phyloP scores from a whole-genome alignment of 441 rosid species.

The Arabidopsis lyrata region DNA sequence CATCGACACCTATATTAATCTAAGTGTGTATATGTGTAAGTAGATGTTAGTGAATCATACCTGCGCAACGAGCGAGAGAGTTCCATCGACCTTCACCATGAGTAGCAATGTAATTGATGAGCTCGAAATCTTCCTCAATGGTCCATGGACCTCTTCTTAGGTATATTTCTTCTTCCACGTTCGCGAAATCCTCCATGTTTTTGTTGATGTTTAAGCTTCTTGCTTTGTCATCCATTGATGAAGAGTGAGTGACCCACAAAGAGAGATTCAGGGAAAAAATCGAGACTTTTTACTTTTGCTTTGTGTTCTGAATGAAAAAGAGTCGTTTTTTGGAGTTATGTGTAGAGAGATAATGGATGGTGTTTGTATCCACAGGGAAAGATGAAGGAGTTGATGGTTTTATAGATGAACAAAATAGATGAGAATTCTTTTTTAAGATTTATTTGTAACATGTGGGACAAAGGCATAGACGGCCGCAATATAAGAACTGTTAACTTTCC shows the following conservation, averaged over 20 bases:
- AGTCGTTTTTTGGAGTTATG: slow-evolving; percentile 44
- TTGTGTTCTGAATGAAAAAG: slow-evolving; percentile 17
- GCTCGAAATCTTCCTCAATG: slow-evolving; percentile 66
- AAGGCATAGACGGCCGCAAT: slow-evolving; percentile 54
- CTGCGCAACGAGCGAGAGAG: slow-evolving; percentile 64
- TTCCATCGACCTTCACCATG: slow-evolving; percentile 80
- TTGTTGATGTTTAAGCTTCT: slow-evolving; percentile 41
- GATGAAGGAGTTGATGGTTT: slow-evolving; percentile 37
- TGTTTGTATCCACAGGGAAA: slow-evolving; percentile 46
- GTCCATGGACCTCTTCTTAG: slow-evolving; percentile 67
- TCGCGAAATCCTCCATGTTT: slow-evolving; percentile 20
- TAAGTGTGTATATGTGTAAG: neutral
- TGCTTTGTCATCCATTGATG: slow-evolving; percentile 58
- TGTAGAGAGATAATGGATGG: slow-evolving; percentile 55
- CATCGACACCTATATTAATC: neutral
- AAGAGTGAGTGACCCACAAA: slow-evolving; percentile 48
- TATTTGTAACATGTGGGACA: slow-evolving; percentile 42
- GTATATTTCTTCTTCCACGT: slow-evolving; percentile 60
- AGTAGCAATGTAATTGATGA: slow-evolving; percentile 60
- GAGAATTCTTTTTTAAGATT: slow-evolving; percentile 4
- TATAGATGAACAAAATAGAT: slow-evolving; percentile 35
- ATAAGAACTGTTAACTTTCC: slow-evolving; percentile 23
- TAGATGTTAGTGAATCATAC: slow-evolving; percentile 41
- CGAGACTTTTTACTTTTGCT: slow-evolving; percentile 11
- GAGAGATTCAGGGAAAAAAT: slow-evolving; percentile 37